Conservation (phyloP, 1,139 yeast genomes). For the Sugiyamaella paludigena region DNA sequence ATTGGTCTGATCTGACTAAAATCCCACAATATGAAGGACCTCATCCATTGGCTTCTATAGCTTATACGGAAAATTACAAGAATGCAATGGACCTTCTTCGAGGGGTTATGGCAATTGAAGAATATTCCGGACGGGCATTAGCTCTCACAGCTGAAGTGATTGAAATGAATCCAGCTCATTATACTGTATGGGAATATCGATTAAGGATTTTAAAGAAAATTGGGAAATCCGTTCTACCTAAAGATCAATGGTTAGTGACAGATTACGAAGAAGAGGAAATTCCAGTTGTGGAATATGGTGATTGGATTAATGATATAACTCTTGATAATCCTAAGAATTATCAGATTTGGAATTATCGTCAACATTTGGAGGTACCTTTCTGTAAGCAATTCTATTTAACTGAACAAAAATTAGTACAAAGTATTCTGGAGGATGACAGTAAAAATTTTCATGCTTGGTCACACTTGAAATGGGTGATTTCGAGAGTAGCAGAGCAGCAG, state of each 20-base stretch:
- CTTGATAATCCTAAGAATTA: conserved; percentile 81
- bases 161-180: conserved; percentile 78
- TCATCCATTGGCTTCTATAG: conserved; percentile 62
- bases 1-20: conserved; percentile 39
- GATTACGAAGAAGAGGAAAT: conserved; percentile 34
- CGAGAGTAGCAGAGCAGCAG: not conserved
- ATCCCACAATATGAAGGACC: conserved; percentile 42
- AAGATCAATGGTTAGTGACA: conserved; percentile 24
- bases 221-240: conserved; percentile 38
- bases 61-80: conserved; percentile 72
- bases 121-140: conserved; percentile 69
- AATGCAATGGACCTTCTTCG: conserved; percentile 59
- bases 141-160: conserved; percentile 63
- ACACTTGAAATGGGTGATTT: conserved; percentile 67
- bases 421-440: conserved; percentile 72
- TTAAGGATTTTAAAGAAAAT: conserved; percentile 48
- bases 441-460: conserved; percentile 98
- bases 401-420: conserved; percentile 61
- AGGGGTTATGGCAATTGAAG: conserved; percentile 58
- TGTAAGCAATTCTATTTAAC: conserved; percentile 40
- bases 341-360: conserved; percentile 94
- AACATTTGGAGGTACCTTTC: conserved; percentile 34
- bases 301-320: conserved; percentile 79
- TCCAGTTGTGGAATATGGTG: conserved; percentile 35
- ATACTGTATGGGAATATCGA: conserved; percentile 84